phyloP scores from a whole-genome alignment of 495 filamentous ascomycete genomes.

The Podospora didyma region DNA sequence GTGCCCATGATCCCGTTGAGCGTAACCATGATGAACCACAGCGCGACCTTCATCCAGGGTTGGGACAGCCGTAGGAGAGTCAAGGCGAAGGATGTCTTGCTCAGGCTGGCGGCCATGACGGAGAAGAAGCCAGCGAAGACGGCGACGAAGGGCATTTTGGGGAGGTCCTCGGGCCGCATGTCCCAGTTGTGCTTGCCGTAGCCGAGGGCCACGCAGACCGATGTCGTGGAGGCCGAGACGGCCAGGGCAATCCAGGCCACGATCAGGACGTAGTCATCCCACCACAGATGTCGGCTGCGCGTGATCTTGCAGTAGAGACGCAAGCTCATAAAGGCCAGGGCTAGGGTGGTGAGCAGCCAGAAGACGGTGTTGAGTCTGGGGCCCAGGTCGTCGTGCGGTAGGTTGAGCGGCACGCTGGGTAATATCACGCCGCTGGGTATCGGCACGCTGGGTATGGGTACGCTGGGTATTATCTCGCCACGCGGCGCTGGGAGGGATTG shows the following conservation, averaged over 20 bases:
- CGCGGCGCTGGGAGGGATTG: no score
- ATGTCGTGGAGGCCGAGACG: slow-evolving; percentile 16
- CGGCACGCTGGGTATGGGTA: no score
- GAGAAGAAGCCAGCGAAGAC: slow-evolving; percentile 19
- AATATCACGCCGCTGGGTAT: no score
- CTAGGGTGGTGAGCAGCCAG: slow-evolving; percentile 28
- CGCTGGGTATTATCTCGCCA: no score
- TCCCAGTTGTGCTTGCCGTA: slow-evolving; percentile 23
- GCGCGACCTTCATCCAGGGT: slow-evolving; percentile 15
- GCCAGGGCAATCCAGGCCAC: slow-evolving; percentile 17
- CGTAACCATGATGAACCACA: slow-evolving; percentile 28
- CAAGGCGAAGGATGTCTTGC: slow-evolving; percentile 34
- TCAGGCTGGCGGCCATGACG: slow-evolving; percentile 21
- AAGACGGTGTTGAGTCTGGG: slow-evolving; percentile 30
- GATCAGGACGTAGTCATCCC: slow-evolving; percentile 31
- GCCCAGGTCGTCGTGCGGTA: slow-evolving; percentile 20
- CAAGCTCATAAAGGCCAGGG: slow-evolving; percentile 21
- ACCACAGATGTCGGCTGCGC: slow-evolving; percentile 23
- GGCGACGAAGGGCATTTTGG: slow-evolving; percentile 12
- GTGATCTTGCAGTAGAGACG: slow-evolving; percentile 27
- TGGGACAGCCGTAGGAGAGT: slow-evolving; percentile 21
- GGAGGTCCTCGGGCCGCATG: slow-evolving; percentile 17
- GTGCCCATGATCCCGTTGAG: slow-evolving; percentile 35
- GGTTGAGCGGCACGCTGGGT: no score
- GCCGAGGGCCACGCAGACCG: slow-evolving; percentile 19